Conservation (phyloP, 2,329 filamentous ascomycete genomes). For the Didymella keratinophila region DNA sequence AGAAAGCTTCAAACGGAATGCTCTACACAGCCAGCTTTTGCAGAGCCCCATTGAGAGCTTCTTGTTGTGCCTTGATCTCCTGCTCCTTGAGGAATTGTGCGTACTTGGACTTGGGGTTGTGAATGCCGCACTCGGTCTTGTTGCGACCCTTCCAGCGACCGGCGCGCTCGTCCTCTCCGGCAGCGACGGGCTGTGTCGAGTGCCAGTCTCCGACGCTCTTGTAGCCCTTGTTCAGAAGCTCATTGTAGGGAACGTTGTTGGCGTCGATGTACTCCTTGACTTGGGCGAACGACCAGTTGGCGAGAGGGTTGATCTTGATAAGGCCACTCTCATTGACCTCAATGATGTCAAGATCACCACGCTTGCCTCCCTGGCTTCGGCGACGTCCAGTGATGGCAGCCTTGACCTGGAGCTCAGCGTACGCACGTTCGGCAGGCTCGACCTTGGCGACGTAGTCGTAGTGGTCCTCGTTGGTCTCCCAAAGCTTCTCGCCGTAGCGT, state of each 20-base stretch:
- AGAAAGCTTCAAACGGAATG: constrained; percentile 27
- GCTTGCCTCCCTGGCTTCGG: constrained; percentile 90
- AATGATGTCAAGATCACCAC: constrained; percentile 87
- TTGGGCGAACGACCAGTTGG: constrained; percentile 91
- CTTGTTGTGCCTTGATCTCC: constrained; percentile 66
- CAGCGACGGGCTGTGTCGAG: constrained; percentile 86
- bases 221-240: constrained; percentile 90
- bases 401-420: constrained; percentile 83
- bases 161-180: constrained; percentile 93
- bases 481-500: constrained; percentile 82
- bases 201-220: constrained; percentile 99
- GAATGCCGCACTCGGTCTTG: constrained; percentile 98
- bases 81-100: constrained; percentile 81
- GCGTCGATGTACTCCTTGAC: constrained; percentile 87
- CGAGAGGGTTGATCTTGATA: constrained; percentile 97
- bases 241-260: constrained; percentile 92
- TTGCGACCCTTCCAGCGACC: constrained; percentile 95
- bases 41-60: constrained; percentile 42
- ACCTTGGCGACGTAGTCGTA: constrained; percentile 99
- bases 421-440: constrained; percentile 91
- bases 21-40: constrained; percentile 37
- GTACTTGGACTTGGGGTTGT: constrained; percentile 96
- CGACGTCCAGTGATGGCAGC: constrained; percentile 93
- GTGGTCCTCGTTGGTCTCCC: constrained; percentile 83
- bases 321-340: constrained; percentile 91